Base-by-base conservation (phyloP, 139 green algal species). In the Ettlia oleoabundans region DNA sequence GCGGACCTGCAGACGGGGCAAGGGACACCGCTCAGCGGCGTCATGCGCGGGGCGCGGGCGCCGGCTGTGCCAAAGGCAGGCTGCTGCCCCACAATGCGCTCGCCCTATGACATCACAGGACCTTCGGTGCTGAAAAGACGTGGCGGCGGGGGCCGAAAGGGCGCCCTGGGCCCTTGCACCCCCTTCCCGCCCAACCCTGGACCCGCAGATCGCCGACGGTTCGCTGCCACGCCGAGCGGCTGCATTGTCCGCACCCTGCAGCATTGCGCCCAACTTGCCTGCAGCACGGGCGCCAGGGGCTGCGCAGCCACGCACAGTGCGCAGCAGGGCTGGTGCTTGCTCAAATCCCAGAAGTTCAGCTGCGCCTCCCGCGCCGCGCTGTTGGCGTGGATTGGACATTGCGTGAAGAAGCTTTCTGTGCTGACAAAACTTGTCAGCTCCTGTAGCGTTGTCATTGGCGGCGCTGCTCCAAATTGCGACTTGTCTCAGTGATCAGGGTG, bases 1-100 rank as follows among this genome's bases (percentile, higher is more conserved):
- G 19, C 91, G 87, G 3, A 94, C 86, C 87, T 94, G 91, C 33
- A 84, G 42, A 61, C 21, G 30, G 21, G 51, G 13, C 19, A 35
- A 26, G 22, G n/a, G 6, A 13, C 6, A 2, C 4, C 1, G 26
- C 1, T 9, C n/a, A 38, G n/a, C 21, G 10, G 47, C 10, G 21
- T 6, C 15, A n/a, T 37, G 9, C 30, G 30, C 40, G 38, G 38
- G 35, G 38, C 38, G 66, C 30, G 2, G 68, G 3, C 21, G 68
- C 5, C 10, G 24, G 42, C 30, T 26, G 21, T 1, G 51, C n/a
- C 32, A 22, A 5, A 28, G 21, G 15, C 55, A 65, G 21, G n/a
- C n/a, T n/a, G n/a, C n/a, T n/a, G n/a, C n/a, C n/a, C n/a, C n/a
- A n/a, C n/a, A n/a, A n/a, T n/a, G n/a, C n/a, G n/a, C n/a, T n/a